Evolutionary conservation across 2,329 filamentous ascomycete genomes (phyloP).

Genomic region (Cladophialophora chaetospira): DNA sequence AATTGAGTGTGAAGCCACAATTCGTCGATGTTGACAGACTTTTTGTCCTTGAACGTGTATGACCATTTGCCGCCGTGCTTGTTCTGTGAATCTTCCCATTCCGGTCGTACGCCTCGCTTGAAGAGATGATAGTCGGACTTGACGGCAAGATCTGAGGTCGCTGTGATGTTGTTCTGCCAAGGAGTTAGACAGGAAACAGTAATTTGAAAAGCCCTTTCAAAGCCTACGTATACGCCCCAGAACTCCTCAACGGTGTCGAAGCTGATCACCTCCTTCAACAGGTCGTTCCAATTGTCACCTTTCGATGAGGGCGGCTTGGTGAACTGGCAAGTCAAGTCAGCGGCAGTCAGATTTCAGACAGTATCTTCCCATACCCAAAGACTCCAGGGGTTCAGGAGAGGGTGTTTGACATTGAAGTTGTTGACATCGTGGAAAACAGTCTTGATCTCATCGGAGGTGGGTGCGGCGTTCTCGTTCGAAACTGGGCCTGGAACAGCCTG

Average conservation of each 20-base stretch:
- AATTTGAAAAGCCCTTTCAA: neutral
- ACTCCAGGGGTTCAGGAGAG: conserved; percentile 95
- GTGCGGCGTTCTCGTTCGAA: conserved; percentile 54
- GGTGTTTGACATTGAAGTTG: conserved; percentile 99
- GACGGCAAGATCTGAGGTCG: conserved; percentile 89
- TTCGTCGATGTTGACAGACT: conserved; percentile 85
- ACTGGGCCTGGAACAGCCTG: conserved; percentile 28
- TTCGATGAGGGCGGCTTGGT: conserved; percentile 44
- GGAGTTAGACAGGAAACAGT: conserved; percentile 9
- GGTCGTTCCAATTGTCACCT: conserved; percentile 98
- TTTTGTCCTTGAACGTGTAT: conserved; percentile 97
- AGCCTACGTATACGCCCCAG: conserved; percentile 95
- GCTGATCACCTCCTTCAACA: conserved; percentile 97
- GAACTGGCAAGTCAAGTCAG: conserved; percentile 31
- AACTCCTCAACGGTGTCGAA: conserved; percentile 99
- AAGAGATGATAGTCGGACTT: conserved; percentile 99
- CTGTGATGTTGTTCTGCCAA: conserved; percentile 91
- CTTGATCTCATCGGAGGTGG: conserved; percentile 63
- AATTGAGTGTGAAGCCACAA: conserved; percentile 98
- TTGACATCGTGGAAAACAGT: conserved; percentile 98
- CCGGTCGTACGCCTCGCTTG: conserved; percentile 93
- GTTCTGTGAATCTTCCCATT: conserved; percentile 98
- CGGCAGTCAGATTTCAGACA: neutral
- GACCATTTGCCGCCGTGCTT: conserved; percentile 99
- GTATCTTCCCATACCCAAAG: conserved; percentile 70